Base-by-base conservation (phyloP, 805 yeast species). In the Kregervanrija pseudodelftensis region DNA sequence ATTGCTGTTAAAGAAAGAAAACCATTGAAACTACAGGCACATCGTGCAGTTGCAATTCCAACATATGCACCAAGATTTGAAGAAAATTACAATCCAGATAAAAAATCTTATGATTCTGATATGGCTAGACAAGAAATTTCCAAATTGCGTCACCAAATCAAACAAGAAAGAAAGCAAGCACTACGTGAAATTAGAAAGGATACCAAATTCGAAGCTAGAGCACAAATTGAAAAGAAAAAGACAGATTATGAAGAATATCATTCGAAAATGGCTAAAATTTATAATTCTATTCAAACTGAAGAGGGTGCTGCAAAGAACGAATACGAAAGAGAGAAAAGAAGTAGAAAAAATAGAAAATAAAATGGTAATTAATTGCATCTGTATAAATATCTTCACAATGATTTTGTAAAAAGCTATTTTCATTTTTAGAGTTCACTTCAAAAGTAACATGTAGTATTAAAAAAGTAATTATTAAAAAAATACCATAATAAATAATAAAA, bases 271-370 rank as follows among this genome's bases (percentile, higher is more conserved):
- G 85, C 95, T 37, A 77, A 76, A 53, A 82, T 93, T 60, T 80
- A 84, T 61, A 85, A 90, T 55, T 78, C 90, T 44, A 87, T 93
- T 58, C 85, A 85, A 50, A 89, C 96, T 4, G 89, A 84, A 56
- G 97, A 91, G 71, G 98, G 98, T 59, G 86, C 93, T 5, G 97
- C 88, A 60, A 85, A 87, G 73, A 90, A 93, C 63, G 82, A 81
- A 55, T 91, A 91, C 64, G 96, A 89, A 60, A 76, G 89, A 49
- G 97, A 90, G 59, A 85, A 79, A 72, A 79, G 74, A 60, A 68
- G 70, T 49, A 76, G 89, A 60, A 48, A 48, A 37, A 49, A 45
- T 11, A 68, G 72, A 36, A 71, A 72, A 53, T 22, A 22, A 22
- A 22, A 22, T 22, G 8, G 28, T 47, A 47, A 37, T 32, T 33